Evolutionary conservation across 2,329 filamentous ascomycete species (phyloP), one percentile per base, ranked within the genome.

Genomic region (Talaromyces funiculosus): DNA sequence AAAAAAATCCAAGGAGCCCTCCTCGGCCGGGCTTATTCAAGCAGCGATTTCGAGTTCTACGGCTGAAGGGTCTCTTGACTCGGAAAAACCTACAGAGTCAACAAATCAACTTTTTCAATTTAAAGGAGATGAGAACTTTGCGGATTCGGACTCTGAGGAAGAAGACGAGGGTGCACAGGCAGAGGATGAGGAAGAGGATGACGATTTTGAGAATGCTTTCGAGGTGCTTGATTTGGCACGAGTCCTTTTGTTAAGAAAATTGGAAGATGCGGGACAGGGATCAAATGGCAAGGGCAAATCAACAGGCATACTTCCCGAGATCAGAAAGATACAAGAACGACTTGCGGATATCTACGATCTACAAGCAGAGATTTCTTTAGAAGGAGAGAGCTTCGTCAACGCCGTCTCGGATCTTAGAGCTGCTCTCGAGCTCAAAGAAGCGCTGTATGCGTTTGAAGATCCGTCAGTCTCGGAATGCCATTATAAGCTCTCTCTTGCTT

Each of bases 291-390:
- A 81, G 61, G 80, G 77, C 55, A 84, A 84, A 67, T 76, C 75
- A 6, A 76, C 73, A 40, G 74, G 67, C 64, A 62, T 72, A 64
- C 62, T 75, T 42, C 63, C 73, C 55, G 74, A 78, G 64, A 68
- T 76, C 20, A 78, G 82, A 65, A 85, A 89, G 63, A 81, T 92
- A 70, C 92, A 92, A 75, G 90, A 96, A 75, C 86, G 91, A 60
- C 83, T 97, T 35, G 91, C 91, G 63, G 94, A 99, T 71, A 96
- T 91, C 8, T 91, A 97, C 73, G 92, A 97, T 72, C 84, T 96
- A 60, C 89, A 97, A 64, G 90, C 92, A 9, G 94, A 99, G 76
- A 97, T 99, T 64, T 95, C 90, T n/a, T 81, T 99, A 29, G 94
- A 99, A 78, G 96, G 94, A 67, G 94, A 97, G 77, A 87, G 89